phyloP scores from a whole-genome alignment of 805 yeast species.

The Suhomyces prunicola region DNA sequence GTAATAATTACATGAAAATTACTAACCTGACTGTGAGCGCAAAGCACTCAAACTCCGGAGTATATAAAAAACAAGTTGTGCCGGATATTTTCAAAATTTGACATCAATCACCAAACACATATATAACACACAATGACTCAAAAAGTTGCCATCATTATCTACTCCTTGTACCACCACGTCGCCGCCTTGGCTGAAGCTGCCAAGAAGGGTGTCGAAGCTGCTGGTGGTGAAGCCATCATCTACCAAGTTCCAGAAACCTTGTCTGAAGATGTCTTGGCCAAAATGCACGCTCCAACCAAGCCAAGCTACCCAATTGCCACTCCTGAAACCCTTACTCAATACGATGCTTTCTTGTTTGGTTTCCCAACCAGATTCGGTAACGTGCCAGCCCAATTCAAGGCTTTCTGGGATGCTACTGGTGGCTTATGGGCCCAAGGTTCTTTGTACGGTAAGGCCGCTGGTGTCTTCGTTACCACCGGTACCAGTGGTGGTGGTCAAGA shows the following conservation, averaged over 20 bases:
- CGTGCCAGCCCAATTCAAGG: slow-evolving; percentile 72
- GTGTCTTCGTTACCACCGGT: slow-evolving; percentile 71
- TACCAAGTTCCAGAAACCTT: slow-evolving; percentile 78
- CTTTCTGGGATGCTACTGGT: slow-evolving; percentile 78
- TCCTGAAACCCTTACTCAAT: slow-evolving; percentile 51
- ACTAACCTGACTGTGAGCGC: not conserved
- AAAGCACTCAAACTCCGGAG: not conserved
- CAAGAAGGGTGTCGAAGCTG: slow-evolving; percentile 63
- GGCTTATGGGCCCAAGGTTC: slow-evolving; percentile 76
- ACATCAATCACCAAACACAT: not conserved
- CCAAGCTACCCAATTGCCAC: slow-evolving; percentile 58
- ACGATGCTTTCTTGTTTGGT: slow-evolving; percentile 84
- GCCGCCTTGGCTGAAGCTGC: slow-evolving; percentile 63
- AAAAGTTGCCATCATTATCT: slow-evolving; percentile 45
- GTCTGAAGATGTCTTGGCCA: slow-evolving; percentile 50
- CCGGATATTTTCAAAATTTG: not conserved
- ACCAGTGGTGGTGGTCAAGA: slow-evolving; percentile 84
- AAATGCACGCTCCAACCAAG: slow-evolving; percentile 59
- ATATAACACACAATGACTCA: slow-evolving; percentile 20
- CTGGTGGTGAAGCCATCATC: slow-evolving; percentile 68
- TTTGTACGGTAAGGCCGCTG: slow-evolving; percentile 70
- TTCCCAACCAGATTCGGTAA: slow-evolving; percentile 84
- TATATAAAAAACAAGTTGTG: not conserved
- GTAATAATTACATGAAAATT: not conserved
- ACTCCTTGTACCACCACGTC: slow-evolving; percentile 80